Conservation (phyloP, 78 protist species). For the Polysphondylium violaceum region DNA sequence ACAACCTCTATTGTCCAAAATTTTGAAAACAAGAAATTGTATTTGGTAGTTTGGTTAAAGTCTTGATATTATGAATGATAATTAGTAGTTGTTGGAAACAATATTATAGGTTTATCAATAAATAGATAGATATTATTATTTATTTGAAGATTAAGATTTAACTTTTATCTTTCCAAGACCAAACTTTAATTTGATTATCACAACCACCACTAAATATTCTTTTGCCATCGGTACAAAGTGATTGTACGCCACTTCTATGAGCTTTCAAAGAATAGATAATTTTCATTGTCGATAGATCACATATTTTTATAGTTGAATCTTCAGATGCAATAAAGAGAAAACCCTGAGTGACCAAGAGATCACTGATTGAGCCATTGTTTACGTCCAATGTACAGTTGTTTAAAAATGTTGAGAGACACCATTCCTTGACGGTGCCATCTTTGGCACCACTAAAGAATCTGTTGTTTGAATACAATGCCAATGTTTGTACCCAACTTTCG, state of each 20-base stretch:
- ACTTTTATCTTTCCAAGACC: slow-evolving; percentile 57
- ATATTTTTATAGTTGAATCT: slow-evolving; percentile 45
- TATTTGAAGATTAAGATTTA: too few relatives aligned
- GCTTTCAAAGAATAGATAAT: slow-evolving; percentile 26
- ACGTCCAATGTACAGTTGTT: slow-evolving; percentile 18
- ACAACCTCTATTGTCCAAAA: too few relatives aligned
- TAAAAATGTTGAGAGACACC: slow-evolving; percentile 45
- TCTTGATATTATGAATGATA: too few relatives aligned
- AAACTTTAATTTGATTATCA: slow-evolving; percentile 55
- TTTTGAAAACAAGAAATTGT: too few relatives aligned
- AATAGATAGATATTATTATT: too few relatives aligned
- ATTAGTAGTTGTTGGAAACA: too few relatives aligned
- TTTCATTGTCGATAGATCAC: slow-evolving; percentile 35
- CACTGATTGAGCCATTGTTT: slow-evolving; percentile 19
- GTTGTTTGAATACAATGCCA: neutral
- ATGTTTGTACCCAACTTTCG: slow-evolving; percentile 21
- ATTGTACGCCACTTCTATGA: slow-evolving; percentile 19
- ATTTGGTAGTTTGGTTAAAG: too few relatives aligned
- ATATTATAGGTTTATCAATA: too few relatives aligned
- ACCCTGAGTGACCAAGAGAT: slow-evolving; percentile 22
- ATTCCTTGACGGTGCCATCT: slow-evolving; percentile 49
- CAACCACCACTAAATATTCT: slow-evolving; percentile 56
- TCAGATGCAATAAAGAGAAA: slow-evolving; percentile 41
- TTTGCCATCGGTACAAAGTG: slow-evolving; percentile 46
- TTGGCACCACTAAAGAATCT: slow-evolving; percentile 21